Base-by-base conservation (phyloP, 805 yeast genomes). In the Diddensiella transvaalensis region DNA sequence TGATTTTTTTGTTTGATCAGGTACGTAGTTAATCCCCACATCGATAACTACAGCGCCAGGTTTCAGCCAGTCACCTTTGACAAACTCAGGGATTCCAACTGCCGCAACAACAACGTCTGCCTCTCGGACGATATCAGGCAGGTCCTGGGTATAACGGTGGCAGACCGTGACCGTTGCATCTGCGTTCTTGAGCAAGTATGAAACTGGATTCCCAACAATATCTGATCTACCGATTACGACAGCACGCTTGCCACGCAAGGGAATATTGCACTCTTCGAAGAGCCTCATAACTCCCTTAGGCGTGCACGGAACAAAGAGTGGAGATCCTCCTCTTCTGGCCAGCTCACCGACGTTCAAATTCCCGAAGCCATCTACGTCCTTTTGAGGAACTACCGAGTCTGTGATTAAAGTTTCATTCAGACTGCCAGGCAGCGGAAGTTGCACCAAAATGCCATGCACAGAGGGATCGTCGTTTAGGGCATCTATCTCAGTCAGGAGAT, bases 201-300 rank as follows among this genome's bases (percentile, higher is more conserved):
- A 84, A 11, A 91, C 87, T 26, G 99, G 99, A 45, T 85, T 82
- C 46, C 99, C 99, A 36, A 91, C 99, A 58, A 91, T 93, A 64
- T 93, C 97, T n/a, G 96, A 85, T 65, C 98, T 79, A 48, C 99
- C 98, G 52, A 93, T 74, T 21, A 91, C 98, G 47, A 88, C 95
- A 21, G 95, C 96, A 51, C 77, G 75, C 60, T 87, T 80, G 51
- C 97, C 97, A 19, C 79, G 65, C 50, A 87, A 69, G 18, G 71
- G 69, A 23, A 87, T 78, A 3, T 82, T 79, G 45, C 85, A 77
- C 56, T 83, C 76, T 56, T 82, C 76, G 60, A 91, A 74, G 60
- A 91, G 73, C 59, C 82, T 86, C 73, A 91, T 83, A 57, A 89
- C 80, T 50, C 98, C 99, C 67, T 83, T 82, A 46, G 99, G 99